Conservation (phyloP, 2,329 filamentous ascomycete genomes). For the Alternaria viburni region DNA sequence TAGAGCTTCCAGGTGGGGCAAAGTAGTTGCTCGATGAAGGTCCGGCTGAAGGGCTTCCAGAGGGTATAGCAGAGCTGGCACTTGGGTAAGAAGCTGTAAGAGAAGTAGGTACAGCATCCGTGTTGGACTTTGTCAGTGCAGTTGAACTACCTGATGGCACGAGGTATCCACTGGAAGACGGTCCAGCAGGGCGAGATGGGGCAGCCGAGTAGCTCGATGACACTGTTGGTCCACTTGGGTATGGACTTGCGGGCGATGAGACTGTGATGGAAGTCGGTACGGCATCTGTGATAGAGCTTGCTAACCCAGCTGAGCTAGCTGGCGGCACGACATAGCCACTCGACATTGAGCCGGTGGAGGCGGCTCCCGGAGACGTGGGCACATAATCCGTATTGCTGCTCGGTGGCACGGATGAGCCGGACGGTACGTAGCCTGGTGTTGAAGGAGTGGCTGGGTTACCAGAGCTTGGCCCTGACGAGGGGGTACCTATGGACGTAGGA, state of each 20-base stretch:
- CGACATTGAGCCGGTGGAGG: conserved; percentile 1
- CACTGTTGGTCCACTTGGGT: not conserved
- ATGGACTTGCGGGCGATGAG: not conserved
- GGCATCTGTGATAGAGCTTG: not conserved
- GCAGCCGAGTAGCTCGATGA: not conserved
- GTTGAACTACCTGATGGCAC: not conserved
- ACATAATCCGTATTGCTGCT: conserved; percentile 2
- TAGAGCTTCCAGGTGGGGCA: not conserved
- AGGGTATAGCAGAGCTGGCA: not conserved
- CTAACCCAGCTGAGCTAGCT: not conserved
- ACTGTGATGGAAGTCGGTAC: not conserved
- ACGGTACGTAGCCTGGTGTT: not conserved
- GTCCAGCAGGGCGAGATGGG: not conserved
- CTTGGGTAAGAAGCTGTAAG: not conserved
- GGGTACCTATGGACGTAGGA: conserved; percentile 4
- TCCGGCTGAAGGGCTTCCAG: not conserved
- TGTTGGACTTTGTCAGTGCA: not conserved
- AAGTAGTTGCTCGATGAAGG: not conserved
- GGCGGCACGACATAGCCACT: conserved; percentile 1
- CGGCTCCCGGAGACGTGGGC: not conserved
- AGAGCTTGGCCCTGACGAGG: not conserved
- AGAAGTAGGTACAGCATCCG: not conserved
- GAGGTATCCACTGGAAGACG: not conserved
- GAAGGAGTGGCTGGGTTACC: not conserved
- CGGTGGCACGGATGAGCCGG: not conserved